These are phyloP conservation scores for Conringia planisiliqua DNA, from an alignment of 345 rosid genomes.

Conservation along the genomic window DNA sequence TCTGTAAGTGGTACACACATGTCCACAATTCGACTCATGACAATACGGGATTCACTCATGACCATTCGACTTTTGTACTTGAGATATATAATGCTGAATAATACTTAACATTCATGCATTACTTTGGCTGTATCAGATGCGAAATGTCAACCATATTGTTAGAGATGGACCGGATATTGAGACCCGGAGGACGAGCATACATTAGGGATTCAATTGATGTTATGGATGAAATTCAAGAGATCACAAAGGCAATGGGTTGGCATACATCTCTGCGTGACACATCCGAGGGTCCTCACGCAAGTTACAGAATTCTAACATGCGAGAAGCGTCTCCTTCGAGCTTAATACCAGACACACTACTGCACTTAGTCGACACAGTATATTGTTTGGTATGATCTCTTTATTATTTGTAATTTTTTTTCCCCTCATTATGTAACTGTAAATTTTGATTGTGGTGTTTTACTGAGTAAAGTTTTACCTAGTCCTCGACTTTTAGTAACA, in stretches of 20 bases:
- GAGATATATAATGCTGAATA: background rate
- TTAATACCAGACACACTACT: constrained; percentile 3
- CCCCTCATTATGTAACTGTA: constrained; percentile 23
- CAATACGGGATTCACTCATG: background rate
- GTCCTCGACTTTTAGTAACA: background rate
- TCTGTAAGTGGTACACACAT: background rate
- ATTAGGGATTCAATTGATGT: constrained; percentile 76
- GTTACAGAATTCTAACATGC: constrained; percentile 76
- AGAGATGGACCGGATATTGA: constrained; percentile 94
- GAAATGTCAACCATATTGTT: constrained; percentile 85
- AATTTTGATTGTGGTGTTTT: constrained; percentile 23
- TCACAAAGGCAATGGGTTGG: constrained; percentile 91
- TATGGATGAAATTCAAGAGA: constrained; percentile 77
- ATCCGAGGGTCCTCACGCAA: constrained; percentile 92
- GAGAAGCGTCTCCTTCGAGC: constrained; percentile 60
- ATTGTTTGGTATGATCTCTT: constrained; percentile 19
- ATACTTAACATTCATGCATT: background rate
- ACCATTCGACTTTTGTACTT: background rate
- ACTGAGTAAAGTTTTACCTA: constrained; percentile 11
- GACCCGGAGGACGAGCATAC: constrained; percentile 91
- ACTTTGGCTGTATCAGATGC: constrained; percentile 52
- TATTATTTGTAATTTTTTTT: background rate
- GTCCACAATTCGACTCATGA: background rate
- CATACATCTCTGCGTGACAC: constrained; percentile 59
- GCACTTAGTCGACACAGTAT: constrained; percentile 17